Evolutionary conservation across 2,329 filamentous ascomycete genomes (phyloP), one percentile per base, ranked within the genome.

Genomic region (Fulvia fulva): DNA sequence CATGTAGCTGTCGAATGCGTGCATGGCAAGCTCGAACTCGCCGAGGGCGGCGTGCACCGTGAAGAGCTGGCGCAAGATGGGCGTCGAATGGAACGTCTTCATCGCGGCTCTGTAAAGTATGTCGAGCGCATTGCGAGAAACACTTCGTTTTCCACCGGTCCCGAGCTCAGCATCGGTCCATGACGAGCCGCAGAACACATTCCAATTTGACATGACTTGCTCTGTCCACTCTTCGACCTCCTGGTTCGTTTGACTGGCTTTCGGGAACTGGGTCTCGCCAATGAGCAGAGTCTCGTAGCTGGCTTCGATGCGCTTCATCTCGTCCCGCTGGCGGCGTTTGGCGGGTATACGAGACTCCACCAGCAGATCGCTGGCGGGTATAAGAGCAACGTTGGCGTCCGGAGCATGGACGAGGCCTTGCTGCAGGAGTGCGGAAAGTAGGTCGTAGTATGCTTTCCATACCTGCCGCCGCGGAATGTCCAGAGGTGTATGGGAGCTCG

Each of bases 11-110:
- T 96, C 89, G 62, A 97, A 90, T 0, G 94, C 90, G 70, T 91
- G 91, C 72, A 96, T 87, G 1, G 92, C 92, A 51, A 97, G 78
- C 56, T 96, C 90, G 65, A 97, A 97, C 66, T 99, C 93, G 8
- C 91, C 91, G 19, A 97, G 80, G 2, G 91, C 84, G 19, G 93
- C 80, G 72, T 99, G 94, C 1, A 96, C 88, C 11, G 86, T 87
- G 71, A 97, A 97, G 0, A 99, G 80, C 67, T 92, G 85, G 58
- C 93, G 83, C 28, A 99, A 78, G 61, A 97, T 89, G 9, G 91
- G 80, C 1, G 93, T 96, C 1, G 94, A 99, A 74, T 99, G 94
- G 70, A 94, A 99, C 0, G 92, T 96, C 74, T 94, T 96, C 9
- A 89, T 91, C 7, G 93, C 90, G 22, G 92, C 90, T 41, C 88